Evolutionary conservation across 192 early-diverging fungal species (phyloP).

Genomic region (Linnemannia hyalina): DNA sequence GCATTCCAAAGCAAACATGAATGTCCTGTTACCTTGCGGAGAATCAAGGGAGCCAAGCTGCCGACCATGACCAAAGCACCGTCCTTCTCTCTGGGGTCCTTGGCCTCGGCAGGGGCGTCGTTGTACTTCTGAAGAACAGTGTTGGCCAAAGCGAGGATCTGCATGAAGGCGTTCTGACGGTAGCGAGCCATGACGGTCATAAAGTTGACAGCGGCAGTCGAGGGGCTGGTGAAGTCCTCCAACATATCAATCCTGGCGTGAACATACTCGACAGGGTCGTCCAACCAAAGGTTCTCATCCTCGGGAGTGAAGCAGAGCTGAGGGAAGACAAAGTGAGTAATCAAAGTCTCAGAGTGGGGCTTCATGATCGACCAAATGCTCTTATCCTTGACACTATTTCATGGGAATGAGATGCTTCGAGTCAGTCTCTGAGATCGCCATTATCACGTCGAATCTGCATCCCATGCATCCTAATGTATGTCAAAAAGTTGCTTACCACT

Average conservation of each 20-base stretch:
- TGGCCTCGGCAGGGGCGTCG: conserved; percentile 73
- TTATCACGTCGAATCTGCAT: too few species aligned
- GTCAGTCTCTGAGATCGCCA: neutral
- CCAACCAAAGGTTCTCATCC: conserved; percentile 92
- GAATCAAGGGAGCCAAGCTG: conserved; percentile 73
- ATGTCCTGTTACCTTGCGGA: conserved; percentile 61
- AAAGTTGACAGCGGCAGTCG: conserved; percentile 79
- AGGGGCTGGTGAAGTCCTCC: conserved; percentile 89
- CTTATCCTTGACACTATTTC: conserved; percentile 85
- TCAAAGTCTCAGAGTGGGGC: conserved; percentile 83
- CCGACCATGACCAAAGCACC: conserved; percentile 93
- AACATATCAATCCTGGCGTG: conserved; percentile 77
- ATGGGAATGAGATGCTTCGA: neutral
- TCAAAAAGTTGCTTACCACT: conserved; percentile 64
- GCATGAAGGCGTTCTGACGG: conserved; percentile 85
- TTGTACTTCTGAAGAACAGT: conserved; percentile 76
- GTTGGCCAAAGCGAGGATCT: conserved; percentile 87
- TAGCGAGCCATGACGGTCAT: conserved; percentile 83
- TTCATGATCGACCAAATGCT: conserved; percentile 92
- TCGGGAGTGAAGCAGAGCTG: conserved; percentile 88
- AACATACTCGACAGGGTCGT: conserved; percentile 95
- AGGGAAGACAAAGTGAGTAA: conserved; percentile 93
- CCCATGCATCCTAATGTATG: neutral
- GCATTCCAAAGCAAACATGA: too few species aligned
- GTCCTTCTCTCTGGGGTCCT: conserved; percentile 86